phyloP scores from a whole-genome alignment of 305 asterid species.

The Withania somnifera region DNA sequence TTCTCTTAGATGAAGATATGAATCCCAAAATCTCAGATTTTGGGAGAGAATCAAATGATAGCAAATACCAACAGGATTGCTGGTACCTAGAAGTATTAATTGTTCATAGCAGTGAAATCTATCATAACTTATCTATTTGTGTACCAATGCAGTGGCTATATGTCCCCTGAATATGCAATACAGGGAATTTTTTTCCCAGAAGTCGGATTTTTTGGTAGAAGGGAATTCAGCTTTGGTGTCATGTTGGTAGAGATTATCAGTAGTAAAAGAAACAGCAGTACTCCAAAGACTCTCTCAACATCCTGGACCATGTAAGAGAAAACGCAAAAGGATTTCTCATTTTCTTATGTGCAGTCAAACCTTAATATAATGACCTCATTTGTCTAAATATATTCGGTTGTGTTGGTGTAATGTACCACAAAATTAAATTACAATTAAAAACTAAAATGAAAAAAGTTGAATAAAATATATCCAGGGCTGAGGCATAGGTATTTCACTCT shows the following conservation, averaged over 20 bases:
- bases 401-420: no score
- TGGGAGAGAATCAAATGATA: neutral
- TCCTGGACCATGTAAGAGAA: neutral
- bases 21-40: constrained; percentile 5
- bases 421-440: no score
- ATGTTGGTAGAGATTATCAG: neutral
- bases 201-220: no score
- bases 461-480: no score
- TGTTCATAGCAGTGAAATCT: neutral
- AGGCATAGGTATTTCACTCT: no score
- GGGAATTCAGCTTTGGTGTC: constrained; percentile 6
- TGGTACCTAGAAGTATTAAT: neutral
- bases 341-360: neutral
- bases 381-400: no score
- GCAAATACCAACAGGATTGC: constrained; percentile 2
- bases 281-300: neutral
- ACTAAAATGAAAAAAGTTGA: no score
- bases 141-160: neutral
- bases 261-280: neutral
- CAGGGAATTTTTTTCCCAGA: neutral
- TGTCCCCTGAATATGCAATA: neutral
- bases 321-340: neutral
- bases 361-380: no score
- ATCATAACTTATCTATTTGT: neutral
- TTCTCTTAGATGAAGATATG: neutral